Percentiles rank a stretch among this genome's conserved stretches.
Conservation (phyloP, 1,284 basidiomycete species). For the Pyrrhoderma noxium region DNA sequence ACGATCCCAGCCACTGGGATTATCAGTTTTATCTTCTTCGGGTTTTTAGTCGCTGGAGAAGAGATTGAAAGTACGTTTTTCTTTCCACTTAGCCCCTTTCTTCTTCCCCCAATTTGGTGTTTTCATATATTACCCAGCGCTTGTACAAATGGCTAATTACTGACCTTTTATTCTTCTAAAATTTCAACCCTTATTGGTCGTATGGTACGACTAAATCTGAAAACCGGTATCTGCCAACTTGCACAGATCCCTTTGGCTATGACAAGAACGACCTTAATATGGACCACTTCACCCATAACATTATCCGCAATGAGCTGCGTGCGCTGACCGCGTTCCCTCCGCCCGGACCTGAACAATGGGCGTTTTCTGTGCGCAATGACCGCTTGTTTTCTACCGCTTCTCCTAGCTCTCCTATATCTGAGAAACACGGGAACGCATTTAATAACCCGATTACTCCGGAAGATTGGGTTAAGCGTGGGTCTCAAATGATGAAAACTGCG, state of each 20-base stretch:
- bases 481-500: conserved; percentile 35
- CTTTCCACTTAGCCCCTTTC: background rate
- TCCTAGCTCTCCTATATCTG: conserved; percentile 22
- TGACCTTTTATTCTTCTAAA: conserved; percentile 8
- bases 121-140: background rate
- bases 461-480: conserved; percentile 49
- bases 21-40: conserved; percentile 56
- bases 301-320: conserved; percentile 55
- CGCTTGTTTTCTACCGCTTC: conserved; percentile 34
- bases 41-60: conserved; percentile 61
- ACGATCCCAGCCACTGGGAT: conserved; percentile 58
- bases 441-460: conserved; percentile 39
- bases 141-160: conserved; percentile 8
- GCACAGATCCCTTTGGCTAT: conserved; percentile 53
- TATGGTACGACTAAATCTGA: no score
- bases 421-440: conserved; percentile 5
- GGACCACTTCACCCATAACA: conserved; percentile 59
- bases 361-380: conserved; percentile 53
- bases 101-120: no score
- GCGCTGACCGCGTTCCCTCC: conserved; percentile 48
- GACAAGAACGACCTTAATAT: conserved; percentile 67
- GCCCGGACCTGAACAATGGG: conserved; percentile 52
- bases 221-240: no score
- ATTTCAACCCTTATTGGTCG: no score
- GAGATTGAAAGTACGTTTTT: conserved; percentile 57